phyloP scores from a whole-genome alignment of 2,329 filamentous ascomycete species.

The Cladophialophora immunda region DNA sequence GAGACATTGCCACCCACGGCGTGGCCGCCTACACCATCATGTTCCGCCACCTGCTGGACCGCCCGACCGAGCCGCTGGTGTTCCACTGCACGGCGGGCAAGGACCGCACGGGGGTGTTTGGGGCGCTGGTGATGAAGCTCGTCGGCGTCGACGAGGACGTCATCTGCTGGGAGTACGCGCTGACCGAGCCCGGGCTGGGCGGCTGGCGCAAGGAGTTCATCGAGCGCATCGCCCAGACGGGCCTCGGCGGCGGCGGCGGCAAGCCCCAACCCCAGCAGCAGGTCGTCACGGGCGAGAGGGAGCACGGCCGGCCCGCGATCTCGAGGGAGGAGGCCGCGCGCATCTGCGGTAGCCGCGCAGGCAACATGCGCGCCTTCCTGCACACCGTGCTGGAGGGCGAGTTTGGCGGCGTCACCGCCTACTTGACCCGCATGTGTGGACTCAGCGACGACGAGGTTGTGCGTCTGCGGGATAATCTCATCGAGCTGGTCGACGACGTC shows the following conservation, averaged over 20 bases:
- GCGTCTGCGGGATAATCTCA: conserved; percentile 32
- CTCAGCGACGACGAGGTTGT: conserved; percentile 37
- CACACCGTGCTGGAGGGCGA: conserved; percentile 37
- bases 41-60: conserved; percentile 63
- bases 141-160: conserved; percentile 67
- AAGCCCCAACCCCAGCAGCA: neutral
- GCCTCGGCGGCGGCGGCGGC: conserved; percentile 31
- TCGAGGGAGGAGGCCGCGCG: conserved; percentile 37
- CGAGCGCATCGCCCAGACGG: conserved; percentile 34
- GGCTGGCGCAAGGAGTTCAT: conserved; percentile 40
- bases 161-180: conserved; percentile 73
- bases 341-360: conserved; percentile 38
- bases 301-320: conserved; percentile 25
- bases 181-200: conserved; percentile 70
- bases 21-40: conserved; percentile 63
- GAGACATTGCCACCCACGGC: conserved; percentile 71
- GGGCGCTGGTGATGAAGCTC: conserved; percentile 70
- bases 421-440: conserved; percentile 37
- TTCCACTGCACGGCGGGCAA: conserved; percentile 81
- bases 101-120: conserved; percentile 76
- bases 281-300: conserved; percentile 1
- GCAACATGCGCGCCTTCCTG: conserved; percentile 41
- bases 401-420: conserved; percentile 39
- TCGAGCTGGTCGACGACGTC: conserved; percentile 32
- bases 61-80: conserved; percentile 51